phyloP scores from a whole-genome alignment of 208 protist genomes.

The Leishmania tarentolae region DNA sequence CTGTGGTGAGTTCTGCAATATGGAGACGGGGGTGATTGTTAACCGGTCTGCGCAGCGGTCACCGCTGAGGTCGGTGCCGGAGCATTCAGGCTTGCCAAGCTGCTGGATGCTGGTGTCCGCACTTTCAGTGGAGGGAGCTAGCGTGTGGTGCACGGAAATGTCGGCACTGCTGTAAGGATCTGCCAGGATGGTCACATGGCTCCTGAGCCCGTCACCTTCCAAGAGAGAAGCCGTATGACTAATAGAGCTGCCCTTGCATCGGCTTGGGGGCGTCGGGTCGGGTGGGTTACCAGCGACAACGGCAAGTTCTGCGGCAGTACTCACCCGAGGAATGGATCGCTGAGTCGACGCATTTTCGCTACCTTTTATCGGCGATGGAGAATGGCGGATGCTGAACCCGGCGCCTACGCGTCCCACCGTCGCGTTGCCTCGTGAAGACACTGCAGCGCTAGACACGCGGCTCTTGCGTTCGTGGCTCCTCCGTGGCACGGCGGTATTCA shows the following conservation, averaged over 20 bases:
- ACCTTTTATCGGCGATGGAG: not conserved
- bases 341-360: not conserved
- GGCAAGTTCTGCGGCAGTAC: not conserved
- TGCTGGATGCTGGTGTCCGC: not conserved
- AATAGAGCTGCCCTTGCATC: not conserved
- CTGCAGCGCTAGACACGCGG: not conserved
- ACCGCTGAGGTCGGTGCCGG: not conserved
- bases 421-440: not conserved
- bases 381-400: not conserved
- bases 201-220: not conserved
- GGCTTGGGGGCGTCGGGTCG: not conserved
- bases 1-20: conserved; percentile 8
- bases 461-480: not conserved
- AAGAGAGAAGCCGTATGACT: not conserved
- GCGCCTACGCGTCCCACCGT: not conserved
- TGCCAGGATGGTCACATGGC: conserved; percentile 17
- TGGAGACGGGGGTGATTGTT: conserved; percentile 9
- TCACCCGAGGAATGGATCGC: not conserved
- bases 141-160: not conserved
- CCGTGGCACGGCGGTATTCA: not conserved
- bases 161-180: conserved; percentile 7
- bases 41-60: not conserved
- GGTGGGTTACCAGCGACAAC: not conserved
- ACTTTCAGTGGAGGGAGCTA: not conserved
- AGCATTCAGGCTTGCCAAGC: not conserved